Percentiles rank a stretch among this genome's conserved stretches.
Evolutionary conservation across 306 rosid species (phyloP).

Genomic region (Corylus heterophylla): DNA sequence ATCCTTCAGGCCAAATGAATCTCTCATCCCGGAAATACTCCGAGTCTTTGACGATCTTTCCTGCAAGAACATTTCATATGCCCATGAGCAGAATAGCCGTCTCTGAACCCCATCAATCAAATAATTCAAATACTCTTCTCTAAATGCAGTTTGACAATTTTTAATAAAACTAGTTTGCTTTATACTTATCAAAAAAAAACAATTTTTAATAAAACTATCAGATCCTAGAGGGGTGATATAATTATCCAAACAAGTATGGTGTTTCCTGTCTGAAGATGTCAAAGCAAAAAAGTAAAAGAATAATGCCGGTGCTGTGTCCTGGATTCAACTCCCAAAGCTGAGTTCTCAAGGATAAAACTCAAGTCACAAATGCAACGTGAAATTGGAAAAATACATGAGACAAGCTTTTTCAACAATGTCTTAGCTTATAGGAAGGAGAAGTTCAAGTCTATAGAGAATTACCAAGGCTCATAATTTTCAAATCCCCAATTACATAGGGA

Average conservation of each 20-base stretch:
- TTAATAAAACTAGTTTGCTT: not conserved
- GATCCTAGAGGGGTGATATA: not conserved
- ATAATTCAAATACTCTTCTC: constrained; percentile 22
- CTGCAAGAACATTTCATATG: constrained; percentile 44
- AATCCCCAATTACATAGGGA: constrained; percentile 72
- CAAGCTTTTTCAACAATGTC: constrained; percentile 6
- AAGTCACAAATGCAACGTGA: not conserved
- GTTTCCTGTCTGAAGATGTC: not conserved
- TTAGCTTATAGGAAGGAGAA: not conserved
- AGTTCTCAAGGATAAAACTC: not conserved
- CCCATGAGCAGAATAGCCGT: constrained; percentile 20
- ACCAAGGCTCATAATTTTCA: constrained; percentile 81
- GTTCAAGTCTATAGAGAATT: constrained; percentile 30
- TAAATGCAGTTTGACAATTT: not conserved
- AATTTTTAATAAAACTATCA: not conserved
- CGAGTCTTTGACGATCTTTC: constrained; percentile 76
- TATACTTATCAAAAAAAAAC: no score
- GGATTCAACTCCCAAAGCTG: not conserved
- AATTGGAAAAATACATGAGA: constrained; percentile 21
- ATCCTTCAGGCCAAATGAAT: constrained; percentile 91
- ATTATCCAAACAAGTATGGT: not conserved
- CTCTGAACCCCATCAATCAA: constrained; percentile 20
- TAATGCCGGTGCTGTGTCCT: not conserved
- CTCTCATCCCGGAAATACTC: constrained; percentile 60
- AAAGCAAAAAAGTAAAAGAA: not conserved